A percentile compares a stretch with the other conserved stretches of the same genome.
Conservation (phyloP, 441 rosid species). For the Erysimum cheiri region DNA sequence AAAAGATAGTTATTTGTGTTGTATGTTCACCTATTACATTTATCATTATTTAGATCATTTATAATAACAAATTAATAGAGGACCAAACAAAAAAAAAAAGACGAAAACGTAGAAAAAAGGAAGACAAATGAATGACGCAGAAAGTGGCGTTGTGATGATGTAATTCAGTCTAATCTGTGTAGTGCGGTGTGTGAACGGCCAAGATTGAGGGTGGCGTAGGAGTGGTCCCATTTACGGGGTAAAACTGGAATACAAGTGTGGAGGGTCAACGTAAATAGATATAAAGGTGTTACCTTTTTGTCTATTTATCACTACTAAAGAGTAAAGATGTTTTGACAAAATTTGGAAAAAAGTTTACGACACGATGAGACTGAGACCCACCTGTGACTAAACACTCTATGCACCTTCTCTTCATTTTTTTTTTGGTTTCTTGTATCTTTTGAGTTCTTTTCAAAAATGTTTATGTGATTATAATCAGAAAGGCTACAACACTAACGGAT, state of each 20-base stretch:
- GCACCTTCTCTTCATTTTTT: slow-evolving; percentile 16
- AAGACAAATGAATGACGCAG: slow-evolving; percentile 35
- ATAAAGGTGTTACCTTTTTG: slow-evolving; percentile 39
- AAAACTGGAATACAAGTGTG: slow-evolving; percentile 27
- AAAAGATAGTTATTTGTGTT: slow-evolving; percentile 8
- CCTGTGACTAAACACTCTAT: slow-evolving; percentile 24
- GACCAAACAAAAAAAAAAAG: background rate
- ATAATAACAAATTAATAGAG: background rate
- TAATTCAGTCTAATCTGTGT: slow-evolving; percentile 21
- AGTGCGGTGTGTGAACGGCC: slow-evolving; percentile 44
- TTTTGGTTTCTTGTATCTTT: slow-evolving; percentile 1
- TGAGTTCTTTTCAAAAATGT: slow-evolving; percentile 16
- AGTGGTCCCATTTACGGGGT: slow-evolving; percentile 14
- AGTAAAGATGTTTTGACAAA: slow-evolving; percentile 42
- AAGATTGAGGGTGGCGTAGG: slow-evolving; percentile 11
- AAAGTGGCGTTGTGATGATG: slow-evolving; percentile 46
- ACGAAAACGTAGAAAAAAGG: background rate
- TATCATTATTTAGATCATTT: slow-evolving; percentile 3
- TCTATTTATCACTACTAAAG: slow-evolving; percentile 37
- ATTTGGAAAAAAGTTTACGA: slow-evolving; percentile 14
- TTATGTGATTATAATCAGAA: slow-evolving; percentile 15
- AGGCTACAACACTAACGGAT: background rate
- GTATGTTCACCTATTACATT: slow-evolving; percentile 4
- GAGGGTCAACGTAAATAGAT: slow-evolving; percentile 46
- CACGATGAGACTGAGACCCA: slow-evolving; percentile 36